A percentile compares a stretch with the other conserved stretches of the same genome.
Conservation (phyloP, 331 rosid genomes). For the Acacia pycnantha region DNA sequence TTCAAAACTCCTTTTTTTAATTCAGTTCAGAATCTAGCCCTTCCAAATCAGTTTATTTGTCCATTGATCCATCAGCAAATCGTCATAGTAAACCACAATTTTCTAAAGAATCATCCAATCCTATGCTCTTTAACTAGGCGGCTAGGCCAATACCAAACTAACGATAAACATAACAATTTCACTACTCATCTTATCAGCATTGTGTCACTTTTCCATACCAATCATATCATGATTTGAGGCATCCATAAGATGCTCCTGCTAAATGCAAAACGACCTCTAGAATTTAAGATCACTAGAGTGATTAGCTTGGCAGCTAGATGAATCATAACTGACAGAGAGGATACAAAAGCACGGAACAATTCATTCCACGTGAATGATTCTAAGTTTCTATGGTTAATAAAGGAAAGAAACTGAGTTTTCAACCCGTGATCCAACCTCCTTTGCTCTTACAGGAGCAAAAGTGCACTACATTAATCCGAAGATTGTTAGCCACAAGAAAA, state of each 20-base stretch:
- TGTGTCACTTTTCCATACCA: neutral
- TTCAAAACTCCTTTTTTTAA: neutral
- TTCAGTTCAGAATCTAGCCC: too few species aligned
- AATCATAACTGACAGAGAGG: conserved; percentile 3
- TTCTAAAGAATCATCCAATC: neutral
- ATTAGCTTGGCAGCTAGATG: conserved; percentile 9
- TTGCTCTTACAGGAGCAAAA: neutral
- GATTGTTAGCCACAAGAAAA: conserved; percentile 26
- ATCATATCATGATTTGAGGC: neutral
- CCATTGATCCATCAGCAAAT: neutral
- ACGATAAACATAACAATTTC: neutral
- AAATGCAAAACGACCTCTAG: neutral
- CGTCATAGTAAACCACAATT: conserved; percentile 2
- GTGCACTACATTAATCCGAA: conserved; percentile 16
- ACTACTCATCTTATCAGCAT: neutral
- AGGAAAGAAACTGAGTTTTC: conserved; percentile 23
- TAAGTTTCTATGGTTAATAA: neutral
- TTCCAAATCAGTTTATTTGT: too few species aligned
- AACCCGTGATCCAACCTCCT: conserved; percentile 28
- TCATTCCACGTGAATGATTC: conserved; percentile 2
- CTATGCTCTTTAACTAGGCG: neutral
- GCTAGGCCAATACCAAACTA: neutral
- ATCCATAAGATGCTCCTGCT: neutral
- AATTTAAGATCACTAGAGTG: neutral
- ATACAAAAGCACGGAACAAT: neutral